Percentiles rank a stretch among this genome's conserved stretches.
phyloP scores from a whole-genome alignment of 1,284 basidiomycete species.

The Ganoderma lingzhi region DNA sequence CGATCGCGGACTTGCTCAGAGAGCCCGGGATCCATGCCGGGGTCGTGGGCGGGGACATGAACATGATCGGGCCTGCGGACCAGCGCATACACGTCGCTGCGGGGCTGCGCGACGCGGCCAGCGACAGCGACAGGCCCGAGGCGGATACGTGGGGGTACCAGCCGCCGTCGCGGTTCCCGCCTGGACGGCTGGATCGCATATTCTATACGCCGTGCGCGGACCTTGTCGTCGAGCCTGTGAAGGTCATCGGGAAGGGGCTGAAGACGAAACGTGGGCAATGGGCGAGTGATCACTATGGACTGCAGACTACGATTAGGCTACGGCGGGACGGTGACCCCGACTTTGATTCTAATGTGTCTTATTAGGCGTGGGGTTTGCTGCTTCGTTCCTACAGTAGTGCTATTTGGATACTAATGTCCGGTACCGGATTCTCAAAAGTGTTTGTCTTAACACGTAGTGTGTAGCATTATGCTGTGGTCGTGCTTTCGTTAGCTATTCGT shows the following conservation, averaged over 20 bases:
- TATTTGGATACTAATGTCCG: neutral
- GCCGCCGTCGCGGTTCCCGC: constrained; percentile 50
- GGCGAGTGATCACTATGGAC: constrained; percentile 73
- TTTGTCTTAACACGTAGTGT: neutral
- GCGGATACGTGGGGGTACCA: constrained; percentile 73
- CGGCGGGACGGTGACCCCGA: neutral
- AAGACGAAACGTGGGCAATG: constrained; percentile 52
- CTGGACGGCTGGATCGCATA: constrained; percentile 70
- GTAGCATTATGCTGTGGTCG: constrained; percentile 4
- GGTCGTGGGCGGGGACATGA: constrained; percentile 75
- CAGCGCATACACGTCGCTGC: constrained; percentile 47
- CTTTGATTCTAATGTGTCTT: neutral
- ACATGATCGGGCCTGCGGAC: constrained; percentile 60
- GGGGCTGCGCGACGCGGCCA: constrained; percentile 63
- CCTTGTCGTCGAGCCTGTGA: constrained; percentile 51
- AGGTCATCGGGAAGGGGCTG: constrained; percentile 63
- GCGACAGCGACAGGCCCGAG: constrained; percentile 46
- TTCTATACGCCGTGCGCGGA: constrained; percentile 55
- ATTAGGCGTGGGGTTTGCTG: neutral
- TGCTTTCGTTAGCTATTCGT: constrained; percentile 1
- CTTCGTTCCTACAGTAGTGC: neutral
- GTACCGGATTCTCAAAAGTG: neutral
- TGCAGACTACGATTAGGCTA: constrained; percentile 49
- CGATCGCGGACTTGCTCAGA: constrained; percentile 57
- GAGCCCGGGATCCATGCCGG: constrained; percentile 59